Evolutionary conservation across 176 grass and related monocot genomes (phyloP), one percentile per base, ranked within the genome.

Genomic region (Cocos nucifera): DNA sequence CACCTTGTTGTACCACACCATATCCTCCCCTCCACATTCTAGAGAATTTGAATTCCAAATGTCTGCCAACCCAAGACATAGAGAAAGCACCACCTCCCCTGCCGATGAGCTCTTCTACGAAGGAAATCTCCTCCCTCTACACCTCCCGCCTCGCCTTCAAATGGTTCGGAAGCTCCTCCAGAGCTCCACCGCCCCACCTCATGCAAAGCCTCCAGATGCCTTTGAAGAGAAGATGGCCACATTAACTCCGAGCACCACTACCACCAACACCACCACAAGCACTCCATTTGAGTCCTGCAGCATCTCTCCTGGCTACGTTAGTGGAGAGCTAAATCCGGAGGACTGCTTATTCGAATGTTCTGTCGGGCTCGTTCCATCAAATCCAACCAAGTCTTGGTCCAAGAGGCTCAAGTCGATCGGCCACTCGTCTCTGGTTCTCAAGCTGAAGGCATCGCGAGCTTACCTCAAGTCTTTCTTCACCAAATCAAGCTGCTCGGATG

Each of bases 81-180:
- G 72, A 32, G 61, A 53, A 8, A 62, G 58, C 48, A 69, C 65
- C 73, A 66, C 70, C 56, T 88, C 74, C 30, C 84, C 93, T 12
- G 87, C 88, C 0, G 93, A 98, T 72, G 93, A 98, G 75, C 93
- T 98, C 3, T 98, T 98, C 76, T 86, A 98, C 84, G 81, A 85
- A 75, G 93, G 93, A 30, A 98, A 92, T 20, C 81, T 97, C 49
- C 73, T 97, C 5, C 93, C 93, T 4, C 69, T 97, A 5, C 87
- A 85, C 58, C 76, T 96, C 1, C 83, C 91, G 7, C 86, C 91
- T 14, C 69, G 83, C 32, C 61, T 96, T 50, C 83, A 87, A 58
- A 80, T 96, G 73, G 80, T 90, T 61, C 83, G 87, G 71, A 82
- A 86, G 55, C 79, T 89, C 49, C 59, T 87, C 63, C 73, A 81